Percentiles rank a stretch among this genome's conserved stretches.
These are phyloP conservation scores for Wickerhamomyces sp. DNA, from an alignment of 1,139 yeast species.

Conservation along the genomic window DNA sequence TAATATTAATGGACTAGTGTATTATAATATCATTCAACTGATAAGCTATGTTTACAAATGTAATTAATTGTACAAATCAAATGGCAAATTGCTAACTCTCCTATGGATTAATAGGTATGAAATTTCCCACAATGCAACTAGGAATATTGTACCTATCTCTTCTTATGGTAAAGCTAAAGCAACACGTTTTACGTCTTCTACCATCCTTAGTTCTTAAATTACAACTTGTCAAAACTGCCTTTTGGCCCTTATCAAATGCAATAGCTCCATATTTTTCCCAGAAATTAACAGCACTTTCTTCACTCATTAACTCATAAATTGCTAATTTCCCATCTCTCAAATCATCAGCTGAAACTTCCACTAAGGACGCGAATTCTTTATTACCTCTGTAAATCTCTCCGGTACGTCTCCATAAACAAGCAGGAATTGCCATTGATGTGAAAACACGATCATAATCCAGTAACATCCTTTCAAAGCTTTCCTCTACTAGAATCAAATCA, in stretches of 20 bases:
- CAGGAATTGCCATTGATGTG: slow-evolving; percentile 97
- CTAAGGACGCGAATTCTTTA: slow-evolving; percentile 92
- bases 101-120: slow-evolving; percentile 62
- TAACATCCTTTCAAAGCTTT: slow-evolving; percentile 89
- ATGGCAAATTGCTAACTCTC: background rate
- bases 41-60: background rate
- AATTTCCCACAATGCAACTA: slow-evolving; percentile 93
- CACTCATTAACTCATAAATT: slow-evolving; percentile 91
- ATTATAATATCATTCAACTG: no score
- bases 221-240: slow-evolving; percentile 91
- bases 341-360: slow-evolving; percentile 90
- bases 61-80: background rate
- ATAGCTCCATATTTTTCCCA: slow-evolving; percentile 98
- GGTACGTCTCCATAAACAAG: slow-evolving; percentile 95
- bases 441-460: slow-evolving; percentile 93
- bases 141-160: slow-evolving; percentile 94
- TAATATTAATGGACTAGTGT: no score
- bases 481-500: slow-evolving; percentile 89
- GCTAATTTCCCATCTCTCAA: slow-evolving; percentile 90
- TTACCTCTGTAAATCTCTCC: slow-evolving; percentile 96
- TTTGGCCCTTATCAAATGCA: slow-evolving; percentile 94
- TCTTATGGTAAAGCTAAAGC: slow-evolving; percentile 91
- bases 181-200: slow-evolving; percentile 75
- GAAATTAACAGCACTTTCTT: slow-evolving; percentile 94
- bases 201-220: slow-evolving; percentile 83